Percentiles rank a stretch among this genome's conserved stretches.
phyloP scores from a whole-genome alignment of 2,329 filamentous ascomycete genomes.

The Trichoderma sp. region DNA sequence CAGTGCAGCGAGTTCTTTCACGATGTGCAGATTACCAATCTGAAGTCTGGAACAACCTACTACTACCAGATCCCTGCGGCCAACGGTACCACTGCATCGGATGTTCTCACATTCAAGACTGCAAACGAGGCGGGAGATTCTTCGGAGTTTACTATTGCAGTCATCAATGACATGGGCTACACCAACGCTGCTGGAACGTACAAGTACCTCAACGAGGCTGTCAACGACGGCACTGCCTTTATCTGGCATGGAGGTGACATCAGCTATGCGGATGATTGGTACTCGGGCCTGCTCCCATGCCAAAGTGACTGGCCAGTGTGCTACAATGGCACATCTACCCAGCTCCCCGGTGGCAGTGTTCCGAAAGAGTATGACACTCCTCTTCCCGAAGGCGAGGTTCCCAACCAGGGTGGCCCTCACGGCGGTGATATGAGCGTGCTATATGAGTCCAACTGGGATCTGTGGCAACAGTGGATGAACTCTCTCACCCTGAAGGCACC shows the following conservation, averaged over 20 bases:
- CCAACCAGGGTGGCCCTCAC: slow-evolving; percentile 12
- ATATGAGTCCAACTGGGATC: slow-evolving; percentile 20
- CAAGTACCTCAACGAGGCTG: slow-evolving; percentile 13
- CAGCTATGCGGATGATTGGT: slow-evolving; percentile 21
- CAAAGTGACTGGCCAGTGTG: slow-evolving; percentile 20
- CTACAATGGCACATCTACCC: slow-evolving; percentile 8
- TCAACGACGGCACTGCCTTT: slow-evolving; percentile 3
- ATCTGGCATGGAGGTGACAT: slow-evolving; percentile 20
- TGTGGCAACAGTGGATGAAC: slow-evolving; percentile 23
- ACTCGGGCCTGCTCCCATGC: slow-evolving; percentile 4
- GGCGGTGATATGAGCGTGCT: slow-evolving; percentile 18
- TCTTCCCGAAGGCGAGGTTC: slow-evolving; percentile 5
- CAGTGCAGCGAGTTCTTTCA: slow-evolving; percentile 24
- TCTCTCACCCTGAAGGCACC: background rate
- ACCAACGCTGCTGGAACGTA: slow-evolving; percentile 17
- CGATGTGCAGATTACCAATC: slow-evolving; percentile 13
- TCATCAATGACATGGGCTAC: slow-evolving; percentile 18
- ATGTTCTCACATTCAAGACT: slow-evolving; percentile 11
- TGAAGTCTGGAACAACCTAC: slow-evolving; percentile 6
- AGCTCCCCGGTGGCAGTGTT: slow-evolving; percentile 3
- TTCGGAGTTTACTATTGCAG: slow-evolving; percentile 3
- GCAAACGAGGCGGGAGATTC: slow-evolving; percentile 10
- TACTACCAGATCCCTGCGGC: slow-evolving; percentile 20
- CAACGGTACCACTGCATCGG: slow-evolving; percentile 18
- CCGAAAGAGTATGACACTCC: slow-evolving; percentile 16